phyloP scores from a whole-genome alignment of 73 alveolate species.

The Paraurostyla sp. region DNA sequence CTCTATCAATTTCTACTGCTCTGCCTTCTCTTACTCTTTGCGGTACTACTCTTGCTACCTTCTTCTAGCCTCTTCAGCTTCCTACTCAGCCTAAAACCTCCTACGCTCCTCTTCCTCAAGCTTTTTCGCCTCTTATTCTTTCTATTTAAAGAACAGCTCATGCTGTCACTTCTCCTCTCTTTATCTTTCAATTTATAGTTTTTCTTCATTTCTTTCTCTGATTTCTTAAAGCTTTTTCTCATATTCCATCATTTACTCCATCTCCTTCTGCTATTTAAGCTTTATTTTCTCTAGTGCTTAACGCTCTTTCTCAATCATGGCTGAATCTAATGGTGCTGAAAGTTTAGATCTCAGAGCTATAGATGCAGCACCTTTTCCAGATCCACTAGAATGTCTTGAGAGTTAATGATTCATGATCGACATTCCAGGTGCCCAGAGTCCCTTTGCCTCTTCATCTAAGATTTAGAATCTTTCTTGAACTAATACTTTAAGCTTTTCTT shows the following conservation, averaged over 20 bases:
- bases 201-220: conserved; percentile 54
- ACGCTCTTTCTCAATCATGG: conserved; percentile 17
- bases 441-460: conserved; percentile 53
- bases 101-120: conserved; percentile 58
- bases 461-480: conserved; percentile 45
- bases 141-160: conserved; percentile 72
- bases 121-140: conserved; percentile 73
- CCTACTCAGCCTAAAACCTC: conserved; percentile 67
- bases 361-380: background rate
- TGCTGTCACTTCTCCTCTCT: conserved; percentile 65
- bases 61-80: conserved; percentile 64
- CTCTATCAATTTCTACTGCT: conserved; percentile 39
- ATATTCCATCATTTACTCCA: conserved; percentile 68
- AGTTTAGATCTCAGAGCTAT: too few species aligned
- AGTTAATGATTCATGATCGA: background rate
- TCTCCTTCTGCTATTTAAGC: conserved; percentile 60
- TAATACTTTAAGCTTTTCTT: conserved; percentile 52
- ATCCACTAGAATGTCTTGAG: background rate
- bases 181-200: background rate
- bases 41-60: conserved; percentile 56
- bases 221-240: conserved; percentile 67
- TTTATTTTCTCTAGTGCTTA: conserved; percentile 36
- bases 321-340: background rate
- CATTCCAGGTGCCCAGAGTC: background rate
- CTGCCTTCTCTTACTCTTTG: conserved; percentile 48